Base-by-base conservation (phyloP, 2,329 filamentous ascomycete genomes). In the Pseudocercospora pini-densiflorae region DNA sequence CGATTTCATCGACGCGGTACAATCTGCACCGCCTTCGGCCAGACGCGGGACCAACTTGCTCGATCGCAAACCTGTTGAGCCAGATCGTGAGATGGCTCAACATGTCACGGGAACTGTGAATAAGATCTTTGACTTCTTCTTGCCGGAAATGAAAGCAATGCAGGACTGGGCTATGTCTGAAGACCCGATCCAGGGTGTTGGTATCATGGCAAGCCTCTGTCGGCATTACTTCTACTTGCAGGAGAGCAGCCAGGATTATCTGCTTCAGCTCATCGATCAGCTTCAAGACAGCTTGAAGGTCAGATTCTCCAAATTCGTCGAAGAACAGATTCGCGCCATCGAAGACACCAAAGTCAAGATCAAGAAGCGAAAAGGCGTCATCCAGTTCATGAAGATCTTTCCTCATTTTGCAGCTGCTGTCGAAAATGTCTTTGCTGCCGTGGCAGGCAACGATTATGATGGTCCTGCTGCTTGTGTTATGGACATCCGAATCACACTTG, bases 291-390 rank as follows among this genome's bases (percentile, higher is more conserved):
- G 87, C 49, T 83, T 98, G 19, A 88, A 91, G 71, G 86, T 87
- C 2, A 87, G 92, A 2, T 97, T 97, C 81, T 89, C 86, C 68
- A 93, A 92, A 69, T 97, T 98, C 73, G 89, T 98, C 8, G 94
- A 98, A 71, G 93, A 97, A 70, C 95, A 99, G 78, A 91, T 98
- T 66, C 92, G 92, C 27, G 94, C 93, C 5, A 97, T 98, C 70
- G 95, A 98, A 80, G 95, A 98, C 68, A 98, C 94, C 45, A 98
- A 98, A 80, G 94, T 99, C 78, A 97, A 97, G 83, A 93, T 97
- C 80, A 97, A 97, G 84, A 98, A 98, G 84, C 91, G 95, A 72
- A 97, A 96, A 81, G 94, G 95, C 10, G 92, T 99, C 64, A 97
- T 98, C 74, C 90, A 90, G 16, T 98, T 98, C 79, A 94, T 98